These are phyloP conservation scores for Farysia itapuensis DNA, from an alignment of 1,284 basidiomycete species.

Conservation along the genomic window DNA sequence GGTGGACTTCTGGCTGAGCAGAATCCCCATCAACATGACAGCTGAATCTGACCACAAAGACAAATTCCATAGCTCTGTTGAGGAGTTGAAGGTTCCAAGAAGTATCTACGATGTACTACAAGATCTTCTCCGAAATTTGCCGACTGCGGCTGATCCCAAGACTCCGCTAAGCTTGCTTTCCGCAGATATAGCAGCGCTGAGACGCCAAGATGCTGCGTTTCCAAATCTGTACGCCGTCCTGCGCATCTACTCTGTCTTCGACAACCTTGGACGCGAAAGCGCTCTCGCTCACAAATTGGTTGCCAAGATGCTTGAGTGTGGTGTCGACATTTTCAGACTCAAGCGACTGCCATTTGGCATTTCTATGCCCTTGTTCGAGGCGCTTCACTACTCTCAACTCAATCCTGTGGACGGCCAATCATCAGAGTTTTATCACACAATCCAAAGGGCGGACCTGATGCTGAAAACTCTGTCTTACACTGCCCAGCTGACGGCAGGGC, in stretches of 20 bases:
- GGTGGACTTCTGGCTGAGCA: no score
- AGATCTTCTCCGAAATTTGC: no score
- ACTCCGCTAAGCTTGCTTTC: no score
- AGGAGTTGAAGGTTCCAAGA: no score
- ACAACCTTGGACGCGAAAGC: no score
- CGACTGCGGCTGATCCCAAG: no score
- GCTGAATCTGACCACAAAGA: no score
- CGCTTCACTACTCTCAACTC: conserved; percentile 75
- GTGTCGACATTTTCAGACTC: conserved; percentile 65
- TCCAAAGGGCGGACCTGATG: conserved; percentile 76
- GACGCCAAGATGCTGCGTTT: neutral
- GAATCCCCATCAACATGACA: no score
- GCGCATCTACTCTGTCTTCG: conserved; percentile 5
- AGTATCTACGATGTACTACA: no score
- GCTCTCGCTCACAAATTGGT: no score
- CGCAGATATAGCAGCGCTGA: no score
- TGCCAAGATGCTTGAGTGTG: conserved; percentile 65
- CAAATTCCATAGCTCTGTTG: no score
- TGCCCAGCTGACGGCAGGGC: neutral
- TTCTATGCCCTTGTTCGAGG: conserved; percentile 78
- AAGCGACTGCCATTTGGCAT: conserved; percentile 69
- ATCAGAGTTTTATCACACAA: conserved; percentile 70
- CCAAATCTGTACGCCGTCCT: neutral
- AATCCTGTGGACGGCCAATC: conserved; percentile 75
- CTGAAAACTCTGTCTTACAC: conserved; percentile 5